Base-by-base conservation (phyloP, 129 eudicot species). In the Chrysanthemum seticuspe region DNA sequence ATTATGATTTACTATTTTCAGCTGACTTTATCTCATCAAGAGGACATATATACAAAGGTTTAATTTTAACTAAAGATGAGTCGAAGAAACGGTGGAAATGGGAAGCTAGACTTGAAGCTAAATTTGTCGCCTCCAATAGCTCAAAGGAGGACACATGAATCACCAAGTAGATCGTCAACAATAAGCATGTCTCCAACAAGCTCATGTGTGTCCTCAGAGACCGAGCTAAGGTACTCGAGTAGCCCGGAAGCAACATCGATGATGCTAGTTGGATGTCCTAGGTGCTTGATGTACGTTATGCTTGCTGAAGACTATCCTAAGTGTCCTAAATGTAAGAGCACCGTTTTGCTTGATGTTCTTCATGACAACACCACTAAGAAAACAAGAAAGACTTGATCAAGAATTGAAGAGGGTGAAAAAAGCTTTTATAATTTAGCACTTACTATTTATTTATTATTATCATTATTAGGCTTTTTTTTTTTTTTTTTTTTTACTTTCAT, bases 271-370 rank as follows among this genome's bases (percentile, higher is more conserved):
- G 98, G 98, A 12, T 92, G 98, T 47, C 98, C 96, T 1, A 68
- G 95, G 23, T 92, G 98, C 78, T 82, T 92, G 72, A 92, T 92
- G 96, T 92, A 89, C 74, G 91, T 92, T 58, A 92, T 92, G 98
- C 88, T 92, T 6, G 72, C 90, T 2, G 91, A 87, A 15, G 86
- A 80, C 67, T 89, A 92, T 76, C 96, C 95, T 1, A 76, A 81
- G 71, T 92, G 98, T 76, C 98, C 98, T 29, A 89, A 87, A 82
- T 92, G 98, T 84, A 92, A 92, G 74, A 89, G 96, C 87, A 77
- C 89, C 29, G 98, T 92, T 70, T 75, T 92, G 76, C 98, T 92
- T 14, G 95, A 92, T 64, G 84, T 92, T 48, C 58, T 81, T 80
- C 82, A 86, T 34, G 84, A 85, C 45, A 79, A 59, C 82, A 53